Percentiles rank a stretch among this genome's conserved stretches.
phyloP scores from a whole-genome alignment of 2,329 filamentous ascomycete genomes.

The Aspergillus caelatus region DNA sequence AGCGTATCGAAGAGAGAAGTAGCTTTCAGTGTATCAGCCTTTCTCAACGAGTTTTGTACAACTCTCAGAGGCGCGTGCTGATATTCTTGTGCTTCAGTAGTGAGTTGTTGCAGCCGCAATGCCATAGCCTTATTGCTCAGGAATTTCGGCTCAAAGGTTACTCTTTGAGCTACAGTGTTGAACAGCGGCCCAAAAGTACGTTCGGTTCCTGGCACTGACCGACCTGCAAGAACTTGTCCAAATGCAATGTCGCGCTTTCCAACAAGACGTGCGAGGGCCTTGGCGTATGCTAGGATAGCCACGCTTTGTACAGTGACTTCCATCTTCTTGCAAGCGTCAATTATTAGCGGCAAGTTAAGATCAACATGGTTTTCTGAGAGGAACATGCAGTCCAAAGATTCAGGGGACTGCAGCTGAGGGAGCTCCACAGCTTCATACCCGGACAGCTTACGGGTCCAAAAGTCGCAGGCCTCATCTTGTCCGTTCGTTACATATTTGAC shows the following conservation, averaged over 20 bases:
- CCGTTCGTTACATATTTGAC: constrained; percentile 55
- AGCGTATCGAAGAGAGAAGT: constrained; percentile 51
- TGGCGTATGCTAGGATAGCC: constrained; percentile 33
- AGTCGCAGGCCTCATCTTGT: constrained; percentile 46
- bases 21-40: constrained; percentile 34
- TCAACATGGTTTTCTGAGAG: constrained; percentile 22
- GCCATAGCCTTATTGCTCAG: constrained; percentile 45
- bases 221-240: constrained; percentile 57
- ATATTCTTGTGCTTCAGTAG: constrained; percentile 47
- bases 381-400: constrained; percentile 20
- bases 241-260: constrained; percentile 41
- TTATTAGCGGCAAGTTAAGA: constrained; percentile 19
- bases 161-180: constrained; percentile 55
- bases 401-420: constrained; percentile 15
- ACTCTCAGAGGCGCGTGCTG: constrained; percentile 56
- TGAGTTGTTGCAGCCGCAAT: constrained; percentile 49
- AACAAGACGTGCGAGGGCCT: constrained; percentile 32
- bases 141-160: constrained; percentile 37
- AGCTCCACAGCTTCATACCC: constrained; percentile 27
- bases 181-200: constrained; percentile 56
- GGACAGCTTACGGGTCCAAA: constrained; percentile 27
- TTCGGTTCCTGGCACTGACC: constrained; percentile 52
- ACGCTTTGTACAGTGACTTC: constrained; percentile 35
- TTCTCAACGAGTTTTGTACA: constrained; percentile 51
- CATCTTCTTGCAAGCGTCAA: constrained; percentile 28